phyloP scores from a whole-genome alignment of 2,329 filamentous ascomycete genomes.

The Fusarium sp. region DNA sequence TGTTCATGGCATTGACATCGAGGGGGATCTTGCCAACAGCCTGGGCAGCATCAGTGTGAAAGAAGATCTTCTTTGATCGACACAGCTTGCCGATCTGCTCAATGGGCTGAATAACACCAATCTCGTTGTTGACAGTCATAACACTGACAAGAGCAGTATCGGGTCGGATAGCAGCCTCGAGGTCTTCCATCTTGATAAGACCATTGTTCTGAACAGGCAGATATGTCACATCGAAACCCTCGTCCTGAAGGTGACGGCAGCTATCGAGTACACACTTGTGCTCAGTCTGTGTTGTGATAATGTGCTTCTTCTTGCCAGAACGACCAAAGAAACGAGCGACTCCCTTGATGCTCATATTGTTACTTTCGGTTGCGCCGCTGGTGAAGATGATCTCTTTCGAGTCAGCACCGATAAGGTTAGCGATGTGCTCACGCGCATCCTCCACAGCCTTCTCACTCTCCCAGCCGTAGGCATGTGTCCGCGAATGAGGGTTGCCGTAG shows the following conservation, averaged over 20 bases:
- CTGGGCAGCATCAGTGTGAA: constrained; percentile 96
- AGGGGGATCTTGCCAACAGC: constrained; percentile 98
- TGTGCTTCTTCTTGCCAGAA: constrained; percentile 96
- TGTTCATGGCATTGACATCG: constrained; percentile 97
- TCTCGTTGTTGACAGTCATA: constrained; percentile 99
- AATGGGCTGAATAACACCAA: constrained; percentile 97
- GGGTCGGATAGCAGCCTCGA: constrained; percentile 89
- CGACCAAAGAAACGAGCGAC: constrained; percentile 95
- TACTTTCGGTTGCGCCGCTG: constrained; percentile 96
- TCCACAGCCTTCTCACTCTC: constrained; percentile 96
- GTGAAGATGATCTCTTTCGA: constrained; percentile 99
- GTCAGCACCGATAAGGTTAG: constrained; percentile 89
- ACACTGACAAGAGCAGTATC: constrained; percentile 94
- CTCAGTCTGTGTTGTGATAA: constrained; percentile 97
- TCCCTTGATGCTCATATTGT: constrained; percentile 99
- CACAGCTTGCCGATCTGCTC: constrained; percentile 94
- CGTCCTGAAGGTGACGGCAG: constrained; percentile 95
- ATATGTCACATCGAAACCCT: constrained; percentile 97
- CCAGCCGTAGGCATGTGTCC: constrained; percentile 98
- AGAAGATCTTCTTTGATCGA: constrained; percentile 92
- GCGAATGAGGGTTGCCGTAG: constrained; percentile 96
- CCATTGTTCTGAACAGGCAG: constrained; percentile 89
- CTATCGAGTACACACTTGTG: constrained; percentile 99
- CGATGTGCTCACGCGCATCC: constrained; percentile 84
- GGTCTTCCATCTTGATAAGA: constrained; percentile 83